These are phyloP conservation scores for Diplodia seriata DNA, from an alignment of 2,329 filamentous ascomycete species.

Conservation along the genomic window DNA sequence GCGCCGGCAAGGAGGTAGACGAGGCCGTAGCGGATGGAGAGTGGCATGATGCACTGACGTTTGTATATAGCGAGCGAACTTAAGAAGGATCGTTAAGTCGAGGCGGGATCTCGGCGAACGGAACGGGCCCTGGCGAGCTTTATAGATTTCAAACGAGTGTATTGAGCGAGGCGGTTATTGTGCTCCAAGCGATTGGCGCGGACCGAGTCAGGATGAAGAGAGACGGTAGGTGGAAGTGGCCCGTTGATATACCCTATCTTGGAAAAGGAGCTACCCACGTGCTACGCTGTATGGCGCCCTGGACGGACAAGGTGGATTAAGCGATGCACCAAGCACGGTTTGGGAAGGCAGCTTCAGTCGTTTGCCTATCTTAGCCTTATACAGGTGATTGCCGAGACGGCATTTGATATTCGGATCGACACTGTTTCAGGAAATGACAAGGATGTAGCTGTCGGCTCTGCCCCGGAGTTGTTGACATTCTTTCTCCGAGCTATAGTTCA, in stretches of 20 bases:
- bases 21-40: slow-evolving; percentile 8
- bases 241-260: background rate
- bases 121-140: background rate
- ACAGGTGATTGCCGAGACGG: slow-evolving; percentile 8
- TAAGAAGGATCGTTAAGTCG: background rate
- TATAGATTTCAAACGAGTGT: background rate
- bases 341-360: slow-evolving; percentile 8
- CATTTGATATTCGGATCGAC: background rate
- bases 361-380: slow-evolving; percentile 11
- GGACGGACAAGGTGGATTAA: background rate
- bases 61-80: background rate
- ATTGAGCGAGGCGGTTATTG: background rate
- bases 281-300: background rate
- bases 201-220: background rate
- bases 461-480: background rate
- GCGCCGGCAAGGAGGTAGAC: slow-evolving; percentile 14
- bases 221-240: background rate
- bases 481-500: background rate
- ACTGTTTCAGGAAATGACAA: background rate
- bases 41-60: background rate
- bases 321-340: background rate
- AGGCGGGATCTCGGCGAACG: background rate
- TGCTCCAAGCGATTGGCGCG: background rate
- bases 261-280: slow-evolving; percentile 7
- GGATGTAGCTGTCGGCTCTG: background rate